Evolutionary conservation across 2,329 filamentous ascomycete species (phyloP).

Genomic region (Paraconiothyrium brasiliense): DNA sequence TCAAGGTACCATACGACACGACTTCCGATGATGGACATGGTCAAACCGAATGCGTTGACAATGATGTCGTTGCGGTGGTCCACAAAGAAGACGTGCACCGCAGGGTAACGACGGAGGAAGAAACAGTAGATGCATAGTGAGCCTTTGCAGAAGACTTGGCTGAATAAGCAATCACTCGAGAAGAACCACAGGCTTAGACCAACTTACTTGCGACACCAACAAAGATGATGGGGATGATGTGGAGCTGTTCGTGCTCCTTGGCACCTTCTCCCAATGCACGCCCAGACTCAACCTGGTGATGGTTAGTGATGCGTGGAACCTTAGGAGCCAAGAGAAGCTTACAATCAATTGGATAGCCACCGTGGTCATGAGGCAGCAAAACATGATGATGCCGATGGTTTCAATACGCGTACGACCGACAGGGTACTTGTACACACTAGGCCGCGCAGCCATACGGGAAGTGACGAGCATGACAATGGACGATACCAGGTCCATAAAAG

Average conservation of each 20-base stretch:
- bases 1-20: constrained; percentile 68
- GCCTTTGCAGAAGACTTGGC: constrained; percentile 61
- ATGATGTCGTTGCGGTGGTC: constrained; percentile 67
- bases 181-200: neutral
- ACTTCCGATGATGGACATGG: constrained; percentile 65
- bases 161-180: constrained; percentile 15
- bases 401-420: constrained; percentile 71
- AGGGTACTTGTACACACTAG: constrained; percentile 70
- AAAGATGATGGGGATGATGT: constrained; percentile 65
- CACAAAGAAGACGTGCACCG: constrained; percentile 66
- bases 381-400: constrained; percentile 72
- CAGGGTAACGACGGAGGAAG: constrained; percentile 62
- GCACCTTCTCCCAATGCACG: constrained; percentile 59
- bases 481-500: constrained; percentile 72
- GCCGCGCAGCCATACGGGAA: constrained; percentile 66
- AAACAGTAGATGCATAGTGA: constrained; percentile 65
- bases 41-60: constrained; percentile 64
- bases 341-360: constrained; percentile 70
- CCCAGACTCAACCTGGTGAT: constrained; percentile 61
- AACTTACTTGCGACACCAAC: constrained; percentile 63
- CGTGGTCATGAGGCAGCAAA: constrained; percentile 73
- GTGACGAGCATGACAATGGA: constrained; percentile 71
- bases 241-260: constrained; percentile 55
- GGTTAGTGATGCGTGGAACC: constrained; percentile 27
- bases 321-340: constrained; percentile 35